These are phyloP conservation scores for Candida ponderosae DNA, from an alignment of 805 yeast genomes.

Conservation along the genomic window DNA sequence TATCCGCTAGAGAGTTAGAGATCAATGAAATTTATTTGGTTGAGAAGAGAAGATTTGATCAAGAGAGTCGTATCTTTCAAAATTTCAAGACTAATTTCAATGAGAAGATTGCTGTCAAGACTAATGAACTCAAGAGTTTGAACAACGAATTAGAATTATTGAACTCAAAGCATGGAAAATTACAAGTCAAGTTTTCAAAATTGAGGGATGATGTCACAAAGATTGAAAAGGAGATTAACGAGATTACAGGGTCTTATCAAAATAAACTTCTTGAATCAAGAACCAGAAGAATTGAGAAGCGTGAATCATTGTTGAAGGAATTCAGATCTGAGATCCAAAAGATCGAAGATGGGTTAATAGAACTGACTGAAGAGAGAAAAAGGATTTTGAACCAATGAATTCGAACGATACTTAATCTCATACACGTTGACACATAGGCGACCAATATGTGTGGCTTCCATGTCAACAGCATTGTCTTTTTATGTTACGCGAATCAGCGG, in stretches of 20 bases:
- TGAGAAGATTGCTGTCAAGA: constrained; percentile 15
- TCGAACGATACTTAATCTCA: too few species aligned
- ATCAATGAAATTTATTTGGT: constrained; percentile 29
- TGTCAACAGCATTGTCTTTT: too few species aligned
- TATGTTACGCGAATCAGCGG: too few species aligned
- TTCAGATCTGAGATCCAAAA: constrained; percentile 18
- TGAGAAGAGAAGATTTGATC: constrained; percentile 30
- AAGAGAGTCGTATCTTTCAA: constrained; percentile 22
- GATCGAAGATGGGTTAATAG: constrained; percentile 10
- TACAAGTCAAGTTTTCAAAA: constrained; percentile 22
- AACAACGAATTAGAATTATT: constrained; percentile 22
- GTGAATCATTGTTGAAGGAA: constrained; percentile 14
- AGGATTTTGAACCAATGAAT: too few species aligned
- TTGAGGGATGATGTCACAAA: constrained; percentile 12
- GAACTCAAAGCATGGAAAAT: constrained; percentile 25
- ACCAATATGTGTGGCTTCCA: too few species aligned
- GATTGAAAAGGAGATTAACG: constrained; percentile 9
- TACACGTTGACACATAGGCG: too few species aligned
- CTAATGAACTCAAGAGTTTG: constrained; percentile 15
- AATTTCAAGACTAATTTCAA: constrained; percentile 23
- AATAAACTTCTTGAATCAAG: constrained; percentile 10
- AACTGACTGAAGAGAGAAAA: constrained; percentile 9
- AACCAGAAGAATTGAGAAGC: constrained; percentile 12
- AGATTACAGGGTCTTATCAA: constrained; percentile 8
- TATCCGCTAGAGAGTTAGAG: constrained; percentile 24